These are phyloP conservation scores for Borovskyia barvae DNA, from an alignment of 208 protist species.

Conservation along the genomic window DNA sequence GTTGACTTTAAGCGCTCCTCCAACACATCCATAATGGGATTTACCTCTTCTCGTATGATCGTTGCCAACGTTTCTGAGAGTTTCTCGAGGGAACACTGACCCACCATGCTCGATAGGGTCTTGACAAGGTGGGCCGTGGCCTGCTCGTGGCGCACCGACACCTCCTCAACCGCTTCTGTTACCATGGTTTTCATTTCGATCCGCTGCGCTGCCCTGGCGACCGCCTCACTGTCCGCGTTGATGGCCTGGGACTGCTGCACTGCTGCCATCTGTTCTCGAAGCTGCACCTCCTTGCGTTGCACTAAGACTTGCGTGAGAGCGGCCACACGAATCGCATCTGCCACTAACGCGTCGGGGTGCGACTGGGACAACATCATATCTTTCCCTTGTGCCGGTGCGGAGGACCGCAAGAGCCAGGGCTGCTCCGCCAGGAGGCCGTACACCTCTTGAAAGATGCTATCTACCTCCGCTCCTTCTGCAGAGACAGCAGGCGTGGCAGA, in stretches of 20 bases:
- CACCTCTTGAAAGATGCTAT: constrained; percentile 12
- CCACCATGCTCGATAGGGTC: constrained; percentile 53
- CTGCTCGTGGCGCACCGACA: constrained; percentile 60
- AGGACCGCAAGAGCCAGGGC: background rate
- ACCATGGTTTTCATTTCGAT: constrained; percentile 53
- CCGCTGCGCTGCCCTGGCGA: constrained; percentile 24
- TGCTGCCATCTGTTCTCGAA: constrained; percentile 13
- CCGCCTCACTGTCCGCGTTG: constrained; percentile 18
- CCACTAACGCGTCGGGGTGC: constrained; percentile 10
- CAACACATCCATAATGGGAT: constrained; percentile 39
- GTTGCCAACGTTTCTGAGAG: constrained; percentile 52
- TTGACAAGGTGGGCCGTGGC: constrained; percentile 58
- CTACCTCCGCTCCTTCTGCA: constrained; percentile 1
- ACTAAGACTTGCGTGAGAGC: constrained; percentile 17
- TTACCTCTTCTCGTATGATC: constrained; percentile 32
- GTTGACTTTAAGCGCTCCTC: constrained; percentile 16
- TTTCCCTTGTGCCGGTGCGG: background rate
- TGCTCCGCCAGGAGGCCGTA: constrained; percentile 17
- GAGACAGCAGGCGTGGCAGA: background rate
- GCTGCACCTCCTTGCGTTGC: constrained; percentile 20
- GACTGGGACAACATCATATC: background rate
- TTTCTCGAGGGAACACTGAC: constrained; percentile 57
- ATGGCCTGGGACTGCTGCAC: constrained; percentile 10
- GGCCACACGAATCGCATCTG: constrained; percentile 17
- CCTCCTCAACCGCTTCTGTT: constrained; percentile 55